Evolutionary conservation across 2,329 filamentous ascomycete species (phyloP).

Genomic region (Pestalotiopsis sp.): DNA sequence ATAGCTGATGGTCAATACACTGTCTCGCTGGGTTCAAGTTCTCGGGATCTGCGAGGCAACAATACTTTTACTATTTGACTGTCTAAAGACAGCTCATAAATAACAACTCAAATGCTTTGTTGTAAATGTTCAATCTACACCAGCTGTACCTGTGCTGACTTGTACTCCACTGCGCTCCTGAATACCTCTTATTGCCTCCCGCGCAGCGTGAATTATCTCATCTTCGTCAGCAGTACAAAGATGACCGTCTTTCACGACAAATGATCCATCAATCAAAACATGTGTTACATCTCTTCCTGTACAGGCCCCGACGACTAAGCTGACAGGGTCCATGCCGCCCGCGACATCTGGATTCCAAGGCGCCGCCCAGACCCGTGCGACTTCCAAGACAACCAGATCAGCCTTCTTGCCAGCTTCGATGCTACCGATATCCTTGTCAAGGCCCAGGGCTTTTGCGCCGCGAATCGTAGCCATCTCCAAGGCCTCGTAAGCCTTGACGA

Average conservation of each 20-base stretch:
- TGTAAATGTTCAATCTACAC: not conserved
- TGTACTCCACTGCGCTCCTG: conserved; percentile 16
- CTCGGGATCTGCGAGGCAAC: not conserved
- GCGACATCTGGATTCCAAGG: conserved; percentile 12
- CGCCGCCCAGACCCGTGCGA: conserved; percentile 14
- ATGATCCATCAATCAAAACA: conserved; percentile 16
- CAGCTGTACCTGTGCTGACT: not conserved
- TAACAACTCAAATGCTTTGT: not conserved
- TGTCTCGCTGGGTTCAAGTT: not conserved
- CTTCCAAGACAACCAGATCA: conserved; percentile 35
- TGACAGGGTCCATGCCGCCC: conserved; percentile 18
- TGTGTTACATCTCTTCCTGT: conserved; percentile 16
- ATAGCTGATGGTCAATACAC: conserved; percentile 38
- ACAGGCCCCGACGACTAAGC: conserved; percentile 15
- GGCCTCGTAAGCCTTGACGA: conserved; percentile 45
- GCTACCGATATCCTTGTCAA: conserved; percentile 35
- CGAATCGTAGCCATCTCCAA: conserved; percentile 55
- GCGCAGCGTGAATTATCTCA: conserved; percentile 11
- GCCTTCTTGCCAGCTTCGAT: conserved; percentile 41
- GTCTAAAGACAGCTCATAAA: not conserved
- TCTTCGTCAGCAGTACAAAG: conserved; percentile 13
- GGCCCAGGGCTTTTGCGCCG: conserved; percentile 48
- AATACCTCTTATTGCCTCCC: conserved; percentile 14
- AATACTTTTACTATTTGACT: not conserved
- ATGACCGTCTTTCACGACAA: conserved; percentile 14